Conservation (phyloP, 129 eudicot genomes). For the Rutidosis leptorrhynchoides region DNA sequence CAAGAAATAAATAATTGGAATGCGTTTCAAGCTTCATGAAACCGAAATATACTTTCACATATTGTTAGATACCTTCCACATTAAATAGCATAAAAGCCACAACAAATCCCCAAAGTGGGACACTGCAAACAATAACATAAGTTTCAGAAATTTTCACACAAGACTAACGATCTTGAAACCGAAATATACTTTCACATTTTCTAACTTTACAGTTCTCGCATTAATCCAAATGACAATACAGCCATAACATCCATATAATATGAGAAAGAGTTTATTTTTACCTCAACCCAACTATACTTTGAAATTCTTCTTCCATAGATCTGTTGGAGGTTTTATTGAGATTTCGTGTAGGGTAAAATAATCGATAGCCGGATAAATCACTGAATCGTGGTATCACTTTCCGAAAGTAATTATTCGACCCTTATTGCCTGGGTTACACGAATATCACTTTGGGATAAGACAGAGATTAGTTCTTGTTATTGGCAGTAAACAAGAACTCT, state of each 20-base stretch:
- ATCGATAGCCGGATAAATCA: no score
- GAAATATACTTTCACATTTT: no score
- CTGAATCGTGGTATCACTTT: no score
- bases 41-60: neutral
- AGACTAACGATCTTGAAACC: neutral
- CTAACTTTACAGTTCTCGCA: neutral
- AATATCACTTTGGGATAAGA: no score
- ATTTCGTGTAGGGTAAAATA: no score
- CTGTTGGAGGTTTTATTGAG: no score
- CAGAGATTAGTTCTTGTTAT: no score
- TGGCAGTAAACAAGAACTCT: no score
- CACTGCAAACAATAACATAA: conserved; percentile 47
- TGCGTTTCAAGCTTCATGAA: neutral
- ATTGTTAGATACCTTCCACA: conserved; percentile 48
- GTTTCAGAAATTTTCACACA: conserved; percentile 20
- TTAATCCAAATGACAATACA: neutral
- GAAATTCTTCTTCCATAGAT: conserved; percentile 95
- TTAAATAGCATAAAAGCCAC: conserved; percentile 83
- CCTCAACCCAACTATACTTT: conserved; percentile 87
- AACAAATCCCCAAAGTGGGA: conserved; percentile 82
- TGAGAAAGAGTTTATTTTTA: conserved; percentile 23
- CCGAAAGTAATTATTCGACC: no score
- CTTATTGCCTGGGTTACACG: no score
- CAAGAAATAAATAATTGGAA: neutral
- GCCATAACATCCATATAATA: neutral